A percentile compares a stretch with the other conserved stretches of the same genome.
Conservation (phyloP, 179 eudicot species). For the Silene noctiflora region DNA sequence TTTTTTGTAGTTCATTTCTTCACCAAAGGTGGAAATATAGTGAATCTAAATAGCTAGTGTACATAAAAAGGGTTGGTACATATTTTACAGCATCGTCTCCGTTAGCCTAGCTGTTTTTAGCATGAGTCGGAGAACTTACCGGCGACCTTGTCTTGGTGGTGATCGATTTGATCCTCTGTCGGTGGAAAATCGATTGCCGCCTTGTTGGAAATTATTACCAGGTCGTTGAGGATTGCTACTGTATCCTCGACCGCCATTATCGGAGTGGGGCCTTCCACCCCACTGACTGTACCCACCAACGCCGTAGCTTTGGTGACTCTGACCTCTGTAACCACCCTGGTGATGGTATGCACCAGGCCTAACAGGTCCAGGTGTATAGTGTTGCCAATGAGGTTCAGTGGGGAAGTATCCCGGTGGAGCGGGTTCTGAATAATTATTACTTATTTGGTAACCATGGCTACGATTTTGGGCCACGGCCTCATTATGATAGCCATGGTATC, state of each 20-base stretch:
- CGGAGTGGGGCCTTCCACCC: conserved; percentile 41
- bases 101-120: conserved; percentile 10
- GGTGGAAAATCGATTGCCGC: conserved; percentile 44
- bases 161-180: conserved; percentile 46
- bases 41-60: background rate
- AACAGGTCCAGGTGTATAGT: conserved; percentile 26
- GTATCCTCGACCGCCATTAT: conserved; percentile 39
- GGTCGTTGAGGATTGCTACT: conserved; percentile 19
- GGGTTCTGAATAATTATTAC: conserved; percentile 21
- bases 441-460: conserved; percentile 35
- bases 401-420: conserved; percentile 38
- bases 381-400: conserved; percentile 29
- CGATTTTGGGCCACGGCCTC: conserved; percentile 17
- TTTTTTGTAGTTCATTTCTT: background rate
- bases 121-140: conserved; percentile 21
- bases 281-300: conserved; percentile 36
- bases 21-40: background rate
- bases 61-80: conserved; percentile 9
- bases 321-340: conserved; percentile 31
- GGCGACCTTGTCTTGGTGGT: conserved; percentile 37
- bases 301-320: conserved; percentile 35
- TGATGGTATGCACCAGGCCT: conserved; percentile 31
- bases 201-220: conserved; percentile 26
- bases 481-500: conserved; percentile 29
- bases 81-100: conserved; percentile 11